Evolutionary conservation across 2,329 filamentous ascomycete species (phyloP), one percentile per base, ranked within the genome.

Genomic region (Monosporascus ibericus): DNA sequence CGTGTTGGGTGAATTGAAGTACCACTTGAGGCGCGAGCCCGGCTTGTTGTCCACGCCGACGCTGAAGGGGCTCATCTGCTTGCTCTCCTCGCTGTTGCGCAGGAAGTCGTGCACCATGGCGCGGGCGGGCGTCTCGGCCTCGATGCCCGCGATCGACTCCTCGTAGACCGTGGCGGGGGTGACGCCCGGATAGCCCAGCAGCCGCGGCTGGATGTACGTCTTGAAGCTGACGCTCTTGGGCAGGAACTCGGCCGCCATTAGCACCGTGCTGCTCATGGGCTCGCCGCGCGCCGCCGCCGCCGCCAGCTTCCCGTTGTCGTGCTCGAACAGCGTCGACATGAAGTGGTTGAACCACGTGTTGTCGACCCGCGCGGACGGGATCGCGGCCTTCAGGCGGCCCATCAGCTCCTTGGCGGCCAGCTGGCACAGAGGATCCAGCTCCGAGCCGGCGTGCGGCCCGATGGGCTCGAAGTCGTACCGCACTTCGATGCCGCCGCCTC

Each of bases 1-100:
- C 3, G 55, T 55, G 50, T 49, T 48, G 8, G 50, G 50, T n/a
- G 53, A 47, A 40, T 52, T 49, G 47, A 54, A 51, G 52, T 57
- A 57, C 47, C 40, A 47, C 55, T 57, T 54, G 17, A 57, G 30
- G 17, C 52, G 52, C 44, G 50, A 48, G 3, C 50, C 50, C 14
- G 6, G 27, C 3, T 49, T 30, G 40, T 48, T 48, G 36, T 57
- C 55, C 8, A 57, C 50, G 48, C 39, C 55, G 20, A 57, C 38
- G 39, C 20, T 47, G 54, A 52, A 52, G 22, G 54, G 54, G 17
- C 36, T 37, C n/a, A 56, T 30, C 8, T 25, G 36, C 25, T 51
- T 44, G 38, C 51, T 50, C 44, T 53, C 51, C 15, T 44, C 30
- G 39, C 18, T 51, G 34, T 38, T 53, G 18, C 34, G 24, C 20